These are phyloP conservation scores for Fusarium sp. DNA, from an alignment of 2,329 filamentous ascomycete species.

Conservation along the genomic window DNA sequence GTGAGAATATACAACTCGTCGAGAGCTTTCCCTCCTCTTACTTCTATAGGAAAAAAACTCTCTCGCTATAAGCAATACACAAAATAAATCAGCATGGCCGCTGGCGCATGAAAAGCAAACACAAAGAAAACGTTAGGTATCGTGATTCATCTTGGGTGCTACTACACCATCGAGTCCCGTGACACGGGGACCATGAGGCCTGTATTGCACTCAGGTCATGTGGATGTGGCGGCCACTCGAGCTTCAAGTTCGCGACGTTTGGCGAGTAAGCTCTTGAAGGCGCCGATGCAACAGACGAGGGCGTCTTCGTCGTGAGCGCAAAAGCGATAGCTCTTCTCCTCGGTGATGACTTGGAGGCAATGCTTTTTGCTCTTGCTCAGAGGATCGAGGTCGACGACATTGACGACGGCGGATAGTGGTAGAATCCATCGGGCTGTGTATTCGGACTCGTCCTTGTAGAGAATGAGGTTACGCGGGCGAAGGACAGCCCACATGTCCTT, in stretches of 20 bases:
- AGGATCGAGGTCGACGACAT: constrained; percentile 93
- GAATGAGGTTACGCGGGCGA: constrained; percentile 84
- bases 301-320: constrained; percentile 85
- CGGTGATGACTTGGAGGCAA: constrained; percentile 93
- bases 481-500: constrained; percentile 95
- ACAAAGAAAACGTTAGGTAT: constrained; percentile 45
- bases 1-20: constrained; percentile 24
- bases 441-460: constrained; percentile 95
- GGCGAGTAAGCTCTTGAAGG: constrained; percentile 87
- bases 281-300: constrained; percentile 87
- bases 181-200: background rate
- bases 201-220: constrained; percentile 21
- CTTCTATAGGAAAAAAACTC: constrained; percentile 15
- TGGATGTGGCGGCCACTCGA: constrained; percentile 55
- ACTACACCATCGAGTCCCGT: constrained; percentile 18
- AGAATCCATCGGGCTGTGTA: constrained; percentile 90
- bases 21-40: constrained; percentile 28
- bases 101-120: constrained; percentile 24
- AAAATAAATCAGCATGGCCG: constrained; percentile 22
- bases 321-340: constrained; percentile 87
- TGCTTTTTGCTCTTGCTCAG: constrained; percentile 86
- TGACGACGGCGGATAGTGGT: constrained; percentile 83
- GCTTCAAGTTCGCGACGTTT: constrained; percentile 76
- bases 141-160: constrained; percentile 44
- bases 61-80: constrained; percentile 23